Evolutionary conservation across 2,329 filamentous ascomycete species (phyloP).

Genomic region (Rutstroemia sydowiana): DNA sequence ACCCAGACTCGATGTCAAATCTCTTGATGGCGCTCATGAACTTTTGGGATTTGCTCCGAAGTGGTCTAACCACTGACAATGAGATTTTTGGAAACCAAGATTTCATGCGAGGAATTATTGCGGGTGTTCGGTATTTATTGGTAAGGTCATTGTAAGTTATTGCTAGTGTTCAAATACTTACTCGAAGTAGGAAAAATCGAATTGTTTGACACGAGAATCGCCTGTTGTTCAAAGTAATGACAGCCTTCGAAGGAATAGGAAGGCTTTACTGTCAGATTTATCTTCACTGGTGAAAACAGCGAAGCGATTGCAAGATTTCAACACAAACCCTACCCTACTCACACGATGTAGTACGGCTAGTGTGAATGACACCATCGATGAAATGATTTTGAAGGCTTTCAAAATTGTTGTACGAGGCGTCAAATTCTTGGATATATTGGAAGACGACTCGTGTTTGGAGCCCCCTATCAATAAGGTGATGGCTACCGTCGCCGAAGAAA

Average conservation of each 20-base stretch:
- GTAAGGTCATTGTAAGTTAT: conserved; percentile 46
- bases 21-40: conserved; percentile 80
- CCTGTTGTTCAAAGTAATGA: conserved; percentile 68
- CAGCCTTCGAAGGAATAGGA: conserved; percentile 70
- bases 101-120: conserved; percentile 89
- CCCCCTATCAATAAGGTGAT: conserved; percentile 49
- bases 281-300: conserved; percentile 84
- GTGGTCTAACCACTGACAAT: conserved; percentile 66
- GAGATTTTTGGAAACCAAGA: conserved; percentile 84
- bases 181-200: conserved; percentile 66
- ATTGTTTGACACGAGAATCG: conserved; percentile 81
- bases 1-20: conserved; percentile 77
- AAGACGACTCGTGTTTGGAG: conserved; percentile 49
- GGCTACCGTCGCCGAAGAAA: conserved; percentile 52
- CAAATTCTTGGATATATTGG: conserved; percentile 79
- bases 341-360: conserved; percentile 42
- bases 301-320: conserved; percentile 73
- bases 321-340: conserved; percentile 30
- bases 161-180: neutral
- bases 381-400: conserved; percentile 90
- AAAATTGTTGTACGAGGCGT: conserved; percentile 89
- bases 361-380: conserved; percentile 73
- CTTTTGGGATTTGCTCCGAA: conserved; percentile 85
- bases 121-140: conserved; percentile 81
- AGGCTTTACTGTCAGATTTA: conserved; percentile 80